Evolutionary conservation across 768 basidiomycete species (phyloP), one percentile per base, ranked within the genome.

Genomic region (Boletus reticuloceps): DNA sequence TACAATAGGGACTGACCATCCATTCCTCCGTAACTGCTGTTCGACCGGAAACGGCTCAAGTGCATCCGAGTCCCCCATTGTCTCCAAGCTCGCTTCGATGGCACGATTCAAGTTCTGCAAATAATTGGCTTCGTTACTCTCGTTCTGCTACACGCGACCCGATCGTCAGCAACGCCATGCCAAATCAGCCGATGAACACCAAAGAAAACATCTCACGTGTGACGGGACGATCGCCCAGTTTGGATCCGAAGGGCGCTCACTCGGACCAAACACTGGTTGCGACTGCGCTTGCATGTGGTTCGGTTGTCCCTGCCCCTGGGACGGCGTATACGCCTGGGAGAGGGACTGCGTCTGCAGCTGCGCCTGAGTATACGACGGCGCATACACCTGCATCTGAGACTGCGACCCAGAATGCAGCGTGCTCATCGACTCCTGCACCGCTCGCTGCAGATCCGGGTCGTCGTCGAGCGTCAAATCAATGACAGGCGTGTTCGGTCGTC

Each of bases 191-290:
- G 14, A 19, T 5, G 38, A 19, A 43, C 34, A 14, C 12, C 27
- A 3, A 25, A 14, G 6, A 27, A n/a, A 31, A 39, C 20, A 14
- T 12, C 67, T 64, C 73, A 88, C 88, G 65, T 86, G 83, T 7
- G 86, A 82, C 19, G 82, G 81, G 9, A 88, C 86, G 65, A 89
- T 68, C 47, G 85, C 84, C 88, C 87, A 89, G 51, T 77, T 78
- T 1, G 85, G 80, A 65, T 88, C 77, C 2, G 87, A 77, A 5
- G 84, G 78, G 40, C 87, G 77, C 38, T 83, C 73, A 56, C 79
- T 84, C 16, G 85, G 84, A 0, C 82, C 77, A 68, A 88, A 84
- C 40, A 75, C 72, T 1, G 78, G 69, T 34, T 74, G 72, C 5
- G 53, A 42, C 34, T 56, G 55, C 10, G 25, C 31, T 12, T 59